Conservation (phyloP, 2,329 filamentous ascomycete species). For the Penicillium sp. region DNA sequence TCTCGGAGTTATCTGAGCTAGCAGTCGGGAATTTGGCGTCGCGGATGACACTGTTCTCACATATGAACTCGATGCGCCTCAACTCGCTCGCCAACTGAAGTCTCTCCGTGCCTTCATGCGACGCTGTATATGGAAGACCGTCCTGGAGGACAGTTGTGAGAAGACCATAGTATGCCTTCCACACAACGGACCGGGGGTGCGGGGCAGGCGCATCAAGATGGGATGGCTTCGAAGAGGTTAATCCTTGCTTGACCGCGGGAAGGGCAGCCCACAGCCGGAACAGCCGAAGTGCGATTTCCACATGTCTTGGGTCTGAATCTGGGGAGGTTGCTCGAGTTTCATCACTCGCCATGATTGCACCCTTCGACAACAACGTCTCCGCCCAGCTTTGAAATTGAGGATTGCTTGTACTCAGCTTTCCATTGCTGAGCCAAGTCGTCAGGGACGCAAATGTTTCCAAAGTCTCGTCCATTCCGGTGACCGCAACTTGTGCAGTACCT, state of each 20-base stretch:
- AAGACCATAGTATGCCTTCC: conserved; percentile 77
- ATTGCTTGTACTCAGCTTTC: conserved; percentile 37
- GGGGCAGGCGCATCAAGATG: conserved; percentile 17
- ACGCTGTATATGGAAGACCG: conserved; percentile 32
- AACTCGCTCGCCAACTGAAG: conserved; percentile 68
- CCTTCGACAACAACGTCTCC: conserved; percentile 69
- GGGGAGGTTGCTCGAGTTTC: conserved; percentile 30
- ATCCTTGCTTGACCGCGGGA: conserved; percentile 29
- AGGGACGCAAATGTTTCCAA: conserved; percentile 61
- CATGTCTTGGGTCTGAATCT: conserved; percentile 20
- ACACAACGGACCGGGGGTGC: conserved; percentile 51
- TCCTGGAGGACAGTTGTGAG: conserved; percentile 70
- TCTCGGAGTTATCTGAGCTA: conserved; percentile 67
- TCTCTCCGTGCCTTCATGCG: conserved; percentile 41
- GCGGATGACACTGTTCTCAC: conserved; percentile 69
- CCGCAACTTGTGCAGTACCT: conserved; percentile 45
- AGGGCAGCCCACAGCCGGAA: conserved; percentile 45
- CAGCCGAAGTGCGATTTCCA: conserved; percentile 40
- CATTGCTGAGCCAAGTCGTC: conserved; percentile 52
- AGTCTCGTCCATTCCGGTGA: conserved; percentile 49
- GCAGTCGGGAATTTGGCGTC: conserved; percentile 82
- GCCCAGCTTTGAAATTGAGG: conserved; percentile 71
- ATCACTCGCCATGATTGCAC: conserved; percentile 62
- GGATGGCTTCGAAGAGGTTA: conserved; percentile 15
- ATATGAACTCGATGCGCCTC: conserved; percentile 69